These are phyloP conservation scores for Kandelia obovata DNA, from an alignment of 345 rosid genomes.

Conservation along the genomic window DNA sequence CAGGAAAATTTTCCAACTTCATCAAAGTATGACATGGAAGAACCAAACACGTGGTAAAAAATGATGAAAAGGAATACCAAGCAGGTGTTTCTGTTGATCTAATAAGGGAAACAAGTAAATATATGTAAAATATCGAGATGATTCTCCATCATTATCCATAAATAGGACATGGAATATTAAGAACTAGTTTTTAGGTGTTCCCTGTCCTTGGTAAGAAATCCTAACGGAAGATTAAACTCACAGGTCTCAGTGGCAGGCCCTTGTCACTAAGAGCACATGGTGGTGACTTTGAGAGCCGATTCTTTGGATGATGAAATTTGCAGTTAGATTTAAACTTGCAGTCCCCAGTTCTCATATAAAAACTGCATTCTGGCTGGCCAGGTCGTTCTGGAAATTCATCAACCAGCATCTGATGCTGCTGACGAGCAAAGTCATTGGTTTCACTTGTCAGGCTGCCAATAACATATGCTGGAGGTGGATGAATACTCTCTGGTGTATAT, in stretches of 20 bases:
- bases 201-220: too few species aligned
- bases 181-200: too few species aligned
- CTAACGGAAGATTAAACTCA: conserved; percentile 36
- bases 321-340: conserved; percentile 79
- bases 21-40: too few species aligned
- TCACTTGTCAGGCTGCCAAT: conserved; percentile 40
- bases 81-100: too few species aligned
- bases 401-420: conserved; percentile 43
- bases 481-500: conserved; percentile 52
- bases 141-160: too few species aligned
- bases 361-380: conserved; percentile 83
- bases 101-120: too few species aligned
- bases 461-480: conserved; percentile 42
- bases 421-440: conserved; percentile 38
- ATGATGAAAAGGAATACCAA: too few species aligned
- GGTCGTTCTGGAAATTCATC: conserved; percentile 93
- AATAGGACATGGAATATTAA: too few species aligned
- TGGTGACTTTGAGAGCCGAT: conserved; percentile 40
- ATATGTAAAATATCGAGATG: too few species aligned
- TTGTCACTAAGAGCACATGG: conserved; percentile 67
- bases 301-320: conserved; percentile 90
- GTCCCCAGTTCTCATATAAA: conserved; percentile 76
- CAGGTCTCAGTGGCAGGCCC: conserved; percentile 96
- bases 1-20: too few species aligned
- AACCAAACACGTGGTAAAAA: too few species aligned